These are phyloP conservation scores for Tylopilus vinaceipallidus DNA, from an alignment of 768 basidiomycete species.

Conservation along the genomic window DNA sequence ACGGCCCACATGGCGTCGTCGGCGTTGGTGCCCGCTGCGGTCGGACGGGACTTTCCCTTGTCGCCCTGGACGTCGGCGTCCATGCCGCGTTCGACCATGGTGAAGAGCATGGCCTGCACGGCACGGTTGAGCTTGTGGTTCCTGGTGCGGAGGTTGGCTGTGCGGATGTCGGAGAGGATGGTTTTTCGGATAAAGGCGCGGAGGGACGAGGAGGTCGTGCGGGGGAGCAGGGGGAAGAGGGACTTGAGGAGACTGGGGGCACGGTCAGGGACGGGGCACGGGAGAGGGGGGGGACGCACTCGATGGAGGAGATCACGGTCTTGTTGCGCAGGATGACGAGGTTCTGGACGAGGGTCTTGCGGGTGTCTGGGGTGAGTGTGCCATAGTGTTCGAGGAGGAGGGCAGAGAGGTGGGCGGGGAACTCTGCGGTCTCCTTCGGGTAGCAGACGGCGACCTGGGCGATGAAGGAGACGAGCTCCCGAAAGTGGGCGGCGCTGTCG, in stretches of 20 bases:
- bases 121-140: conserved; percentile 96
- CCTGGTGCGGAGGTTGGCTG: conserved; percentile 82
- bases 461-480: conserved; percentile 88
- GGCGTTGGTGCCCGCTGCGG: conserved; percentile 43
- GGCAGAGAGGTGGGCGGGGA: conserved; percentile 75
- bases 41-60: conserved; percentile 69
- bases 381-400: conserved; percentile 80
- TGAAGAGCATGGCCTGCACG: conserved; percentile 93
- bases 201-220: conserved; percentile 82
- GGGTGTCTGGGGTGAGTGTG: conserved; percentile 72
- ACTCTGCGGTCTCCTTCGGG: conserved; percentile 83
- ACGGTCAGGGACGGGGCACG: conserved; percentile 3
- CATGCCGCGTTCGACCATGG: conserved; percentile 94
- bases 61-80: conserved; percentile 76
- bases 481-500: conserved; percentile 82
- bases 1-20: conserved; percentile 99
- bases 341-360: conserved; percentile 84
- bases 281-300: conserved; percentile 51
- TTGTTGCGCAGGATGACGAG: conserved; percentile 93
- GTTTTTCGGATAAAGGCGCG: conserved; percentile 88
- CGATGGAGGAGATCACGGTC: conserved; percentile 86
- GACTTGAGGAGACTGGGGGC: conserved; percentile 72
- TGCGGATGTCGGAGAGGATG: conserved; percentile 89
- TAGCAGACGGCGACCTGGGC: conserved; percentile 81
- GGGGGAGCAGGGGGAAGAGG: conserved; percentile 94